Evolutionary conservation across 768 basidiomycete genomes (phyloP).

Genomic region (Hortiboletus flavorubellus): DNA sequence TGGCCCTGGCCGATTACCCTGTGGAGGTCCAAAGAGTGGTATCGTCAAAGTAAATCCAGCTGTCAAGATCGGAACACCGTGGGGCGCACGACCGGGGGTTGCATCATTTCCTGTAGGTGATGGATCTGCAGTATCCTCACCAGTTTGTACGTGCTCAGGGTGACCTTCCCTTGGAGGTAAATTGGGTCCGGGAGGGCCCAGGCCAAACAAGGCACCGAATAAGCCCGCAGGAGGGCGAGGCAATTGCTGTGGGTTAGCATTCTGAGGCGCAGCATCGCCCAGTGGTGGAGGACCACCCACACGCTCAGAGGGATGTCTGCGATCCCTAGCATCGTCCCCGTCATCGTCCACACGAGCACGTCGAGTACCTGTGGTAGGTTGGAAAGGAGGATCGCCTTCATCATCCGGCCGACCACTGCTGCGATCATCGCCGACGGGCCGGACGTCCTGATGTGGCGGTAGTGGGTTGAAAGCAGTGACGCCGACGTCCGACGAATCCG

Average conservation of each 20-base stretch:
- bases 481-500: slow-evolving; percentile 33
- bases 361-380: slow-evolving; percentile 36
- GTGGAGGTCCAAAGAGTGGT: slow-evolving; percentile 28
- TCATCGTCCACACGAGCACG: slow-evolving; percentile 63
- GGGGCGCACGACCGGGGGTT: slow-evolving; percentile 19
- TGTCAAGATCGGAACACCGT: slow-evolving; percentile 22
- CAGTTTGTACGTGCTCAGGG: slow-evolving; percentile 24
- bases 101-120: slow-evolving; percentile 22
- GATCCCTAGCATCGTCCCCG: slow-evolving; percentile 56
- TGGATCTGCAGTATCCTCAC: slow-evolving; percentile 26
- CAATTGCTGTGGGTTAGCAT: slow-evolving; percentile 20
- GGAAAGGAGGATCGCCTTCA: slow-evolving; percentile 28
- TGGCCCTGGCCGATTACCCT: slow-evolving; percentile 8
- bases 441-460: slow-evolving; percentile 10
- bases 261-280: slow-evolving; percentile 23
- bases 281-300: slow-evolving; percentile 30
- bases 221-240: slow-evolving; percentile 17
- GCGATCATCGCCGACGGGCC: slow-evolving; percentile 32
- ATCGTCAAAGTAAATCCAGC: slow-evolving; percentile 36
- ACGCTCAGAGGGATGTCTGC: slow-evolving; percentile 64
- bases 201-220: slow-evolving; percentile 27
- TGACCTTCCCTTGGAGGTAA: slow-evolving; percentile 15
- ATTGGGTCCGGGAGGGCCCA: slow-evolving; percentile 9
- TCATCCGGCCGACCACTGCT: slow-evolving; percentile 29
- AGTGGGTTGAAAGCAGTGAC: slow-evolving; percentile 32